Evolutionary conservation across 2,329 filamentous ascomycete species (phyloP).

Genomic region (Apiospora pterosperma): DNA sequence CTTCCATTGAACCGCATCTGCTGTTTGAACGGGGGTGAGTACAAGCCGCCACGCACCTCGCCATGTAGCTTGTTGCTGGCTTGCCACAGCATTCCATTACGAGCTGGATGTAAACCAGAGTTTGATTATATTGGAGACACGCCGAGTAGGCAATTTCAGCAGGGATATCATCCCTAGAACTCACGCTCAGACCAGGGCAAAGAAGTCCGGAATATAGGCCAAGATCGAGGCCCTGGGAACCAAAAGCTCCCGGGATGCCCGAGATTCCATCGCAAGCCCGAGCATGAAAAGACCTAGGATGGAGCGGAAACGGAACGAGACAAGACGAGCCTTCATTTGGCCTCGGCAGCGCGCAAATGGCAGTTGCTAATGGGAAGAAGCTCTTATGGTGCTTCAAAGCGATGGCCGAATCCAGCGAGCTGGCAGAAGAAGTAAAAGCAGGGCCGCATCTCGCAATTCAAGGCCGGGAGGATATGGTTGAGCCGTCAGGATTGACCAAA

Average conservation of each 20-base stretch:
- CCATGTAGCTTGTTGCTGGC: too few species aligned
- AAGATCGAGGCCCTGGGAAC: background rate
- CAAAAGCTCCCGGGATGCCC: background rate
- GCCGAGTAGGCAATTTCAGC: background rate
- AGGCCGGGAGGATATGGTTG: too few species aligned
- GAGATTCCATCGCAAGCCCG: background rate
- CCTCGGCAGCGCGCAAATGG: too few species aligned
- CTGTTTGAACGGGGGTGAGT: too few species aligned
- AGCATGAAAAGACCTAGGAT: background rate
- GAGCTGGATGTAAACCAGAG: background rate
- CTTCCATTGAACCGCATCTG: too few species aligned
- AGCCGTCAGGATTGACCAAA: too few species aligned
- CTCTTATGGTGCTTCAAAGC: too few species aligned
- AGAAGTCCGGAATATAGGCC: background rate
- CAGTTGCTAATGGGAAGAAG: too few species aligned
- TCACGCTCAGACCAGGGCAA: background rate
- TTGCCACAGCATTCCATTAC: background rate
- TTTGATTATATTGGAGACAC: background rate
- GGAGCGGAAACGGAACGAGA: background rate
- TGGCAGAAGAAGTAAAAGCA: background rate
- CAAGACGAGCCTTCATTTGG: too few species aligned
- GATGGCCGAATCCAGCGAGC: too few species aligned
- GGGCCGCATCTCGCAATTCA: too few species aligned
- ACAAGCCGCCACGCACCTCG: too few species aligned
- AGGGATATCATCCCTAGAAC: background rate